Conservation (phyloP, 306 rosid genomes). For the Bauhinia variegata region DNA sequence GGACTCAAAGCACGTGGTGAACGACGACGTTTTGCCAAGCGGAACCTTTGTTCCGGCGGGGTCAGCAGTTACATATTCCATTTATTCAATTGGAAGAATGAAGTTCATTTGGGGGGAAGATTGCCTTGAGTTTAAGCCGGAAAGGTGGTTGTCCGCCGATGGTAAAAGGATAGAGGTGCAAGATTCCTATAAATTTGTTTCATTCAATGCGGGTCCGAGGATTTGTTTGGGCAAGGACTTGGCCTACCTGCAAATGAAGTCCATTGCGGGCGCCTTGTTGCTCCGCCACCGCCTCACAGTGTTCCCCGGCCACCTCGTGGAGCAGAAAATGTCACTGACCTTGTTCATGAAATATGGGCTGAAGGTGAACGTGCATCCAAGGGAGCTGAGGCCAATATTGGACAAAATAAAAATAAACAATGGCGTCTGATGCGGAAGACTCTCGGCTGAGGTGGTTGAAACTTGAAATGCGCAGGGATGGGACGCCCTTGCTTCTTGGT, state of each 20-base stretch:
- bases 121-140: conserved; percentile 83
- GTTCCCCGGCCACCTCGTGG: conserved; percentile 68
- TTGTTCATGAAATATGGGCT: conserved; percentile 94
- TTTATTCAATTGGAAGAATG: conserved; percentile 81
- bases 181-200: conserved; percentile 66
- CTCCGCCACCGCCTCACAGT: conserved; percentile 68
- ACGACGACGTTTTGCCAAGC: conserved; percentile 68
- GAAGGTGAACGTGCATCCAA: conserved; percentile 60
- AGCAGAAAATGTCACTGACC: conserved; percentile 93
- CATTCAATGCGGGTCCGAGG: conserved; percentile 89
- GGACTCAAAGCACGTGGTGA: conserved; percentile 73
- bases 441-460: neutral
- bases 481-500: conserved; percentile 31
- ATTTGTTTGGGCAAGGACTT: conserved; percentile 86
- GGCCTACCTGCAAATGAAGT: conserved; percentile 92
- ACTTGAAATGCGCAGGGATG: conserved; percentile 30
- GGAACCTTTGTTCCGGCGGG: conserved; percentile 79
- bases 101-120: conserved; percentile 88
- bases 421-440: neutral
- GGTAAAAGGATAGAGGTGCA: conserved; percentile 55
- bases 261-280: conserved; percentile 74
- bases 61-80: conserved; percentile 66
- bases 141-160: conserved; percentile 68
- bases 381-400: conserved; percentile 60
- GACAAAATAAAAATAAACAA: conserved; percentile 41